phyloP scores from a whole-genome alignment of 176 grass and related monocot species.

The Avena eriantha region DNA sequence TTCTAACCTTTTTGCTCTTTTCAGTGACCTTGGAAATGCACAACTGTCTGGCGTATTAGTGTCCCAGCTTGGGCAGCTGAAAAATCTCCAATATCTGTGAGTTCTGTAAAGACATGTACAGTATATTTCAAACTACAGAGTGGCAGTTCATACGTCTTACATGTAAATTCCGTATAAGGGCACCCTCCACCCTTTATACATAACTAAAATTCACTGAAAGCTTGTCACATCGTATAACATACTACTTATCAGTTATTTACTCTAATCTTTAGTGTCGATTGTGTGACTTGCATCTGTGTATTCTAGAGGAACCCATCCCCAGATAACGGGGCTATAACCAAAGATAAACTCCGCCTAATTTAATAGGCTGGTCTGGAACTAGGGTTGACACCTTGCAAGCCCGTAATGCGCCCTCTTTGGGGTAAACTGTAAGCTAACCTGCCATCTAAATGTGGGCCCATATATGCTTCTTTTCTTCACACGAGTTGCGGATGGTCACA shows the following conservation, averaged over 20 bases:
- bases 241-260: neutral
- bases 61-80: constrained; percentile 63
- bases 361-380: no score
- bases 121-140: neutral
- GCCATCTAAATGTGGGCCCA: constrained; percentile 4
- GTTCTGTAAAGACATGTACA: constrained; percentile 41
- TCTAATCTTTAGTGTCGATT: neutral
- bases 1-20: constrained; percentile 8
- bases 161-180: neutral
- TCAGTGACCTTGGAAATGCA: constrained; percentile 85
- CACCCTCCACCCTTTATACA: neutral
- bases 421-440: neutral
- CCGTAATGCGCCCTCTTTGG: neutral
- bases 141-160: constrained; percentile 7
- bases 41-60: constrained; percentile 70
- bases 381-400: neutral
- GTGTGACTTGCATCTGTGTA: constrained; percentile 11
- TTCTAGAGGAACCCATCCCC: constrained; percentile 1
- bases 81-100: constrained; percentile 88
- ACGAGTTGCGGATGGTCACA: neutral
- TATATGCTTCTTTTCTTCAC: neutral
- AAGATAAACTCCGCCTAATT: neutral
- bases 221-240: neutral
- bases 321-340: neutral
- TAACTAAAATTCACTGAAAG: neutral